Evolutionary conservation across 2,329 filamentous ascomycete genomes (phyloP).

Genomic region (Hirsutella thompsonii): DNA sequence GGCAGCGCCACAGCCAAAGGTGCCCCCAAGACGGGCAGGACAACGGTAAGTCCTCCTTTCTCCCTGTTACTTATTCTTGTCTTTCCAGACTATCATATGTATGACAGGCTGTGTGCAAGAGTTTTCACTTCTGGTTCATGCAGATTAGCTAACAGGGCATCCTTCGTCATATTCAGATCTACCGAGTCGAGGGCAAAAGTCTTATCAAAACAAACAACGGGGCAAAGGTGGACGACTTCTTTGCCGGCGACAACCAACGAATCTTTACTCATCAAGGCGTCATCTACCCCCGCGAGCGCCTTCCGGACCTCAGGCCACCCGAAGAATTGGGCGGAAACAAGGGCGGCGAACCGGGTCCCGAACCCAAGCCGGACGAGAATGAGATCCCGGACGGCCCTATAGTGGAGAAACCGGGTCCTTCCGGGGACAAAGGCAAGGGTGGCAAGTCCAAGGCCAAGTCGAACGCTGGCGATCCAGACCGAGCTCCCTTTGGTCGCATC

Average conservation of each 20-base stretch:
- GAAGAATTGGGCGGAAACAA: too few relatives aligned
- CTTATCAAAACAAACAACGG: background rate
- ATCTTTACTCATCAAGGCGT: background rate
- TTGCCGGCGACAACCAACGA: background rate
- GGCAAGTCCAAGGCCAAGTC: background rate
- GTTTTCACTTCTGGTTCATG: too few relatives aligned
- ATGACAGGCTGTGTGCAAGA: background rate
- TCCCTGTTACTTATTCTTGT: background rate
- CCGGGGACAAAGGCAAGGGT: background rate
- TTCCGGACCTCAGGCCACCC: background rate
- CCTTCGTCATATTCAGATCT: background rate
- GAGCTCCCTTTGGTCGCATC: background rate
- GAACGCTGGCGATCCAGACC: background rate
- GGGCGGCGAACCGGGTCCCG: background rate
- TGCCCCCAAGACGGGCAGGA: background rate
- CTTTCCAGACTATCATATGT: background rate
- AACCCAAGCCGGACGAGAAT: background rate
- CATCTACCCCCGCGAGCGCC: background rate
- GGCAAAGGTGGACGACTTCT: background rate
- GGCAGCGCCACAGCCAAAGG: background rate
- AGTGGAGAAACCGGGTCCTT: background rate
- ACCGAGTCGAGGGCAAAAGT: background rate
- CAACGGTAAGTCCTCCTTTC: background rate
- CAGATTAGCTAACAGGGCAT: too few relatives aligned
- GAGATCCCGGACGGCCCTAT: background rate